Conservation (phyloP, 2,329 filamentous ascomycete species). For the Penicillium frequentans region DNA sequence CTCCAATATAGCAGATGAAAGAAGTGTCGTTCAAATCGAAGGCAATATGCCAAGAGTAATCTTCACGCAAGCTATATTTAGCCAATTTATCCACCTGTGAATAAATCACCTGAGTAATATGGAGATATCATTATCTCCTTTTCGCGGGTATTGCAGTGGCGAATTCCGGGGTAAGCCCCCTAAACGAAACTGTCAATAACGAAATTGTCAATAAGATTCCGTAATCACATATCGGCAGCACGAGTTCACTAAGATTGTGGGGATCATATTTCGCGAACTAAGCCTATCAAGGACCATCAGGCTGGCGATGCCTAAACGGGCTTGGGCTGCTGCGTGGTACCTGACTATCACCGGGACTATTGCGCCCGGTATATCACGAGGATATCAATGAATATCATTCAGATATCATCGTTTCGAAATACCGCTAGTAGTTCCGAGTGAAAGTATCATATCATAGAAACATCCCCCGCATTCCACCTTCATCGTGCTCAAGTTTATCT, state of each 20-base stretch:
- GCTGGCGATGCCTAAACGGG: conserved; percentile 9
- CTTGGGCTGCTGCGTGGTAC: conserved; percentile 6
- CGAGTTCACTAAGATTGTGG: neutral
- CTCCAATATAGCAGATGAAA: neutral
- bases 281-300: conserved; percentile 1
- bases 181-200: neutral
- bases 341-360: conserved; percentile 11
- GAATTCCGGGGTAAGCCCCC: neutral
- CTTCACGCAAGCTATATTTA: neutral
- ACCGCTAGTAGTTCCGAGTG: neutral
- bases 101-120: neutral
- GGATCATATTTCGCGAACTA: neutral
- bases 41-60: neutral
- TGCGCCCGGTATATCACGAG: neutral
- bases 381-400: neutral
- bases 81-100: neutral
- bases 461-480: conserved; percentile 9
- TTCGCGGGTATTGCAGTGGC: too few species aligned
- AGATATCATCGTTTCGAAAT: neutral
- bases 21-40: neutral
- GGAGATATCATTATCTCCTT: neutral
- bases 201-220: neutral
- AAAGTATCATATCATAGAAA: conserved; percentile 4
- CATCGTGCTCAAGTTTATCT: conserved; percentile 2
- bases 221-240: neutral